Evolutionary conservation across 495 filamentous ascomycete genomes (phyloP), one percentile per base, ranked within the genome.

Genomic region (Lasiosphaeria miniovina): DNA sequence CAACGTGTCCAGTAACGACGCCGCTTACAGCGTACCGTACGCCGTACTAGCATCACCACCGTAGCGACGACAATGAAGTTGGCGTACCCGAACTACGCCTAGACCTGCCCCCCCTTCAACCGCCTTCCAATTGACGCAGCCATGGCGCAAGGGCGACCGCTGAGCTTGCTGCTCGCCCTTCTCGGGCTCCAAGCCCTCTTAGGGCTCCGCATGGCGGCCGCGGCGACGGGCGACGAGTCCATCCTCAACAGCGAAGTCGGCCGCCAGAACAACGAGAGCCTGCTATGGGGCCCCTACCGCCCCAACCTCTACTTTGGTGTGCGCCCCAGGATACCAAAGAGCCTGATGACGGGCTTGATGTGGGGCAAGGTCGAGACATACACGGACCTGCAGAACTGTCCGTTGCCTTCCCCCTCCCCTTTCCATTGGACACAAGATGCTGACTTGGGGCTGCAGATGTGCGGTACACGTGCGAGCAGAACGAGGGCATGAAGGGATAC

Each of bases 281-380:
- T 98, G 61, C 77, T 97, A 84, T 98, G 94, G 94, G 95, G 95
- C 5, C 91, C 94, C 31, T 98, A 98, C 74, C 83, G 90, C 32
- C 91, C 94, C 4, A 96, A 97, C 65, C 77, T 98, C 32, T 98
- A 98, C 76, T 98, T 98, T 77, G 94, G 94, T 4, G 84, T 97
- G 38, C 83, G 91, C 8, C 92, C 94, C 55, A 84, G 92, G 48
- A 86, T 98, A 65, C 89, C 93, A 2, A 88, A 91, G 66, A 92
- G 91, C 68, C 72, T 98, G 57, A 83, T 86, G 71, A 85, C 90
- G 2, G 93, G 89, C 31, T 79, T 98, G 71, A 81, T 98, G 80
- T 98, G 95, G 95, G 83, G 86, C 15, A 89, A 88, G 71, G 88
- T 96, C 45, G 90, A 98, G 62, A 84, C 89, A 61, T 96, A 87